Evolutionary conservation across 2,329 filamentous ascomycete species (phyloP).

Genomic region (Fusarium musae): DNA sequence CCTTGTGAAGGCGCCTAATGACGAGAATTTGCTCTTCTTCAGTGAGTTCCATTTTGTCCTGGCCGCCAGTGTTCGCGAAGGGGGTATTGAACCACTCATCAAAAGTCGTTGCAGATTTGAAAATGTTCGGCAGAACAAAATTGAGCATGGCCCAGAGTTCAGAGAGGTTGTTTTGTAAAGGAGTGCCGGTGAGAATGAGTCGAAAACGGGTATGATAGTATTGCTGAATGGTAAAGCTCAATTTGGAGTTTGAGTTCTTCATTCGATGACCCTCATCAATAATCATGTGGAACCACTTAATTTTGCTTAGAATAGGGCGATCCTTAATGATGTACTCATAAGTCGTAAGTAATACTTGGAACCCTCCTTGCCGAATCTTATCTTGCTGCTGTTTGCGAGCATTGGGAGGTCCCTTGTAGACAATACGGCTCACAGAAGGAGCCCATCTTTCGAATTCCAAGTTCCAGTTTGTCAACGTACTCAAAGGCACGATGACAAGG

Average conservation of each 20-base stretch:
- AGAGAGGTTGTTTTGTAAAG: constrained; percentile 94
- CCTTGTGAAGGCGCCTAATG: constrained; percentile 98
- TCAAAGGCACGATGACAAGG: constrained; percentile 94
- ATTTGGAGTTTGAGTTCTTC: constrained; percentile 98
- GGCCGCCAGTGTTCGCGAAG: constrained; percentile 96
- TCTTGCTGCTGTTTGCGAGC: constrained; percentile 90
- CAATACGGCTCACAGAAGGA: constrained; percentile 83
- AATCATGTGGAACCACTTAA: constrained; percentile 99
- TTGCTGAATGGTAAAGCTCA: constrained; percentile 91
- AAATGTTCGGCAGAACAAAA: constrained; percentile 97
- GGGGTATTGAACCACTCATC: constrained; percentile 99
- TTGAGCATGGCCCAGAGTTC: constrained; percentile 99
- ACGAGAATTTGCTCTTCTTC: constrained; percentile 99
- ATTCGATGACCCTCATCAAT: constrained; percentile 99
- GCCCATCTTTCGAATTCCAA: constrained; percentile 99
- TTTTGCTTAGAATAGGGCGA: constrained; percentile 91
- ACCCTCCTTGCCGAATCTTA: constrained; percentile 91
- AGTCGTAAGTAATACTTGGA: constrained; percentile 96
- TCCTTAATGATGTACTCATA: constrained; percentile 99
- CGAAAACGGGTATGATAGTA: constrained; percentile 97
- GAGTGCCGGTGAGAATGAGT: constrained; percentile 96
- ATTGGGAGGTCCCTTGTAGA: constrained; percentile 96
- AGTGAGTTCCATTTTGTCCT: constrained; percentile 98
- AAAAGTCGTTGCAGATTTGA: constrained; percentile 98
- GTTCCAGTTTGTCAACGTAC: constrained; percentile 98